Conservation (phyloP, 1,284 basidiomycete genomes). For the Golubevia sp. region DNA sequence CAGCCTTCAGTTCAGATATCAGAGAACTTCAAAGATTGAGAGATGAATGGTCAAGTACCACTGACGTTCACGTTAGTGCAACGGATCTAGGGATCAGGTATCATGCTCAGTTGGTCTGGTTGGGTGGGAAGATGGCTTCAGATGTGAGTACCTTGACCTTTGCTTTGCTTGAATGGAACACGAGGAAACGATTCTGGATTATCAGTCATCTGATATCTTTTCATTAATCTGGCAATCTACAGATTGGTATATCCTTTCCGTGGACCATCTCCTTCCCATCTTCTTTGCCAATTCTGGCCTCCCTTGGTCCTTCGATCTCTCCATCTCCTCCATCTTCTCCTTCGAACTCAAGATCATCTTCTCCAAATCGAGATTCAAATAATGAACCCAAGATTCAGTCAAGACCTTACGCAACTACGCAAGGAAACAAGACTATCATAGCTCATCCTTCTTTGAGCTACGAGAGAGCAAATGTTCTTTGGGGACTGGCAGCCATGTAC, state of each 20-base stretch:
- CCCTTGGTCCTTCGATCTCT: no score
- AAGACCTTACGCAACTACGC: conserved; percentile 23
- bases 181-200: not conserved
- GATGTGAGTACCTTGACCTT: conserved; percentile 11
- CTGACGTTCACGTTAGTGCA: conserved; percentile 11
- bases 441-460: conserved; percentile 36
- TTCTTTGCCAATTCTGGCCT: conserved; percentile 12
- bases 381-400: conserved; percentile 3
- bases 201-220: not conserved
- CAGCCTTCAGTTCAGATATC: conserved; percentile 83
- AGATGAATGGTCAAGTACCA: conserved; percentile 60
- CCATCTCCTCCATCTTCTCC: no score
- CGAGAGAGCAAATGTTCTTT: conserved; percentile 43
- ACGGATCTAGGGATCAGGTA: conserved; percentile 19
- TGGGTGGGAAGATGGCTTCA: conserved; percentile 35
- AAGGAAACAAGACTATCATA: conserved; percentile 9
- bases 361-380: conserved; percentile 1
- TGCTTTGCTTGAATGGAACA: not conserved
- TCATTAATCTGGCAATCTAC: not conserved
- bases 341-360: no score
- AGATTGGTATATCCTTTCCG: conserved; percentile 35
- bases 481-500: conserved; percentile 35
- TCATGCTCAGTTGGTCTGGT: conserved; percentile 43
- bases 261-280: conserved; percentile 42
- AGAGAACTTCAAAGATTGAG: conserved; percentile 73